Base-by-base conservation (phyloP, 352 stramenopile species). In the Pythium sp. region DNA sequence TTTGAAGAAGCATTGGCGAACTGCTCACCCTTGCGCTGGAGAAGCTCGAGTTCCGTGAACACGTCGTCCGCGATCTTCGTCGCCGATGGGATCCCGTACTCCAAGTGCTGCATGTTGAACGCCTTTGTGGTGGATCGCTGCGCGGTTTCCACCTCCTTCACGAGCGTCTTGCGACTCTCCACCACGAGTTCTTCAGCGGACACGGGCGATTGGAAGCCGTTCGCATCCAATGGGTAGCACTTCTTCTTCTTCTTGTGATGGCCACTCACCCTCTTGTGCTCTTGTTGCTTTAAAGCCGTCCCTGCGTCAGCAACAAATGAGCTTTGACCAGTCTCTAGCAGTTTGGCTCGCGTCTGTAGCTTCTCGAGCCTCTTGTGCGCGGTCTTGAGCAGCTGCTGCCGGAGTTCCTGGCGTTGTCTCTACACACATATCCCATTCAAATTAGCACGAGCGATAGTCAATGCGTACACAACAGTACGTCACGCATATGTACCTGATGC, bases 61-160 rank as follows among this genome's bases (percentile, higher is more conserved):
- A 90, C 76, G 28, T 87, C 77, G 0, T 57, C 41, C 2, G 81
- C 76, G 53, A 90, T 82, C 11, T 62, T 71, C n/a, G 71, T 56
- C 5, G 77, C 65, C 5, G 74, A 72, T 0, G 86, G 69, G 12
- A 90, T 61, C 20, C 74, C 73, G n/a, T 76, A 51, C 26, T 67
- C 68, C 47, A 92, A 72, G 51, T 92, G 84, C 61, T 73, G 63
- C 38, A 92, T 77, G 54, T 92, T 90, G 63, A 90, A 92, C 18
- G 64, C 74, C 34, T 68, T 73, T 47, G 68, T 68, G 32, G 67
- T 77, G 14, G 67, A 59, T 5, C 56, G 55, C 54, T 79, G 77
- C 5, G 68, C 64, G 2, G 53, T 60, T 51, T 57, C 20, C 2
- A 92, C 57, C 32, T 86, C 70, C 9, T 72, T 63, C 18, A 68